Conservation (phyloP, 352 stramenopile species). For the Stramenopiles sp. region DNA sequence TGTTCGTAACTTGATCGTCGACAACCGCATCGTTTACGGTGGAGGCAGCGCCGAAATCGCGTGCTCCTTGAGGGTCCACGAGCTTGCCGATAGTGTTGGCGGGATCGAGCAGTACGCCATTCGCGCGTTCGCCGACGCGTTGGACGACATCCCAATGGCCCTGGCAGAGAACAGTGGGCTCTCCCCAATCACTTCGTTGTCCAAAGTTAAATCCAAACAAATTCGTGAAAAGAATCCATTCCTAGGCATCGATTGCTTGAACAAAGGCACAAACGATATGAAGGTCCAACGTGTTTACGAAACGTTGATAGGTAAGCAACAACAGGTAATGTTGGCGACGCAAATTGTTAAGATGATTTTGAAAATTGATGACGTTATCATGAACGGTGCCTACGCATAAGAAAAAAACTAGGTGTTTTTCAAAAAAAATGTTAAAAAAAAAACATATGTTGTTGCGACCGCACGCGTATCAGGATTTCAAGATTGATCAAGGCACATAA, state of each 20-base stretch:
- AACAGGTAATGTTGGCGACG: slow-evolving; percentile 94
- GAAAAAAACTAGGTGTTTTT: slow-evolving; percentile 7
- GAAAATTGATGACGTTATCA: slow-evolving; percentile 99
- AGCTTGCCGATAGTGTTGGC: slow-evolving; percentile 51
- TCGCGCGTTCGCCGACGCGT: slow-evolving; percentile 88
- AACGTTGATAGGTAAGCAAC: slow-evolving; percentile 98
- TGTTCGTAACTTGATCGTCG: slow-evolving; percentile 95
- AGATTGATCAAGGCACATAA: no score
- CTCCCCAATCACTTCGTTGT: slow-evolving; percentile 90
- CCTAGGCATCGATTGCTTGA: slow-evolving; percentile 89
- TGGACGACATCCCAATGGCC: slow-evolving; percentile 98
- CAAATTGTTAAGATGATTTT: slow-evolving; percentile 99
- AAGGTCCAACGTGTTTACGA: slow-evolving; percentile 96
- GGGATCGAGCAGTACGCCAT: slow-evolving; percentile 89
- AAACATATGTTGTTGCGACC: no score
- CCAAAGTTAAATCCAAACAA: slow-evolving; percentile 79
- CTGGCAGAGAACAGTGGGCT: slow-evolving; percentile 96
- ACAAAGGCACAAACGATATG: slow-evolving; percentile 77
- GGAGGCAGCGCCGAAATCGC: slow-evolving; percentile 90
- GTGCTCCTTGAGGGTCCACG: slow-evolving; percentile 78
- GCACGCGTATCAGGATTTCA: no score
- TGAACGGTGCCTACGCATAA: slow-evolving; percentile 56
- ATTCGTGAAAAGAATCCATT: slow-evolving; percentile 78
- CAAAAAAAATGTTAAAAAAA: no score
- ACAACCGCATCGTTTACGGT: slow-evolving; percentile 98